Evolutionary conservation across 805 yeast genomes (phyloP).

Genomic region (Dipodascopsis uninucleata): DNA sequence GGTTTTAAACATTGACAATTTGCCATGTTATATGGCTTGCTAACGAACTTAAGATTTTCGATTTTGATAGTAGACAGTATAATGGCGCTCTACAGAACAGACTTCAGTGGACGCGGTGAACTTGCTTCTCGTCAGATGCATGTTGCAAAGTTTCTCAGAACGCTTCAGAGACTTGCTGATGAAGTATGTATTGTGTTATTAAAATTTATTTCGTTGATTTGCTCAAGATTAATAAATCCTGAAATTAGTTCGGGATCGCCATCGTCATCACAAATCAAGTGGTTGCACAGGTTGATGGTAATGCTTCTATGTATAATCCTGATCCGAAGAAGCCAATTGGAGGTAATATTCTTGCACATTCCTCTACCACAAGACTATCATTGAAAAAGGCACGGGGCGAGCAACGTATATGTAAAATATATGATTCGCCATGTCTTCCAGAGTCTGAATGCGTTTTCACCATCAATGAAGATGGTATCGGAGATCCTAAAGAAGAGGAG

Average conservation of each 20-base stretch:
- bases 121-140: constrained; percentile 91
- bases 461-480: constrained; percentile 93
- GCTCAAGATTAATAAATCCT: neutral
- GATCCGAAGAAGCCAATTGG: constrained; percentile 99
- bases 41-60: constrained; percentile 47
- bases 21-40: neutral
- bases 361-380: constrained; percentile 88
- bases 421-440: constrained; percentile 94
- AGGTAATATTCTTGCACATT: constrained; percentile 95
- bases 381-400: constrained; percentile 89
- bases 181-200: constrained; percentile 42
- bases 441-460: constrained; percentile 95
- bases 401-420: constrained; percentile 88
- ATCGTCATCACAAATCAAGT: constrained; percentile 95
- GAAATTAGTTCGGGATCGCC: constrained; percentile 74
- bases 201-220: neutral
- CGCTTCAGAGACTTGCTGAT: constrained; percentile 88
- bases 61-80: constrained; percentile 92
- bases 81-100: constrained; percentile 94
- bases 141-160: constrained; percentile 88
- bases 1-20: neutral
- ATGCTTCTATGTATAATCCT: constrained; percentile 71
- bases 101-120: constrained; percentile 93
- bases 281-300: constrained; percentile 95
- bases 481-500: constrained; percentile 87